These are phyloP conservation scores for Tricladium varicosporioides DNA, from an alignment of 2,329 filamentous ascomycete species.

Conservation along the genomic window DNA sequence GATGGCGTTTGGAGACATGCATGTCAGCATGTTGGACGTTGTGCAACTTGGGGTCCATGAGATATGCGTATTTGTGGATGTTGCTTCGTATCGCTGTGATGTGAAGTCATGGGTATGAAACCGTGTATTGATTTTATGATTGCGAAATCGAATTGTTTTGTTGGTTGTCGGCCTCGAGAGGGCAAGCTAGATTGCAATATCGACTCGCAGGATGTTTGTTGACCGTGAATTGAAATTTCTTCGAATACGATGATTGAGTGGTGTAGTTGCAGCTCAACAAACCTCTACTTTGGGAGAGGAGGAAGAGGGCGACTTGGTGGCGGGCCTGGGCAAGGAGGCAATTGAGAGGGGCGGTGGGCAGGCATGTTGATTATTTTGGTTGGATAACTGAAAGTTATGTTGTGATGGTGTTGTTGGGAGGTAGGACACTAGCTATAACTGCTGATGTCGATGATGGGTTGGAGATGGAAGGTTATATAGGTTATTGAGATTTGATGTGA, in stretches of 20 bases:
- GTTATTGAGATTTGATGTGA: too few species aligned
- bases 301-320: constrained; percentile 64
- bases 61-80: constrained; percentile 1
- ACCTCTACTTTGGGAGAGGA: constrained; percentile 57
- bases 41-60: constrained; percentile 6
- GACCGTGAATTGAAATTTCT: constrained; percentile 2
- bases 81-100: constrained; percentile 1
- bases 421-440: neutral
- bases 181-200: constrained; percentile 1
- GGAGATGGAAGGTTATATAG: constrained; percentile 11
- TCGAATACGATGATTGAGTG: neutral
- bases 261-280: neutral
- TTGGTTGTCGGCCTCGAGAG: constrained; percentile 1
- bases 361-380: constrained; percentile 43
- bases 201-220: constrained; percentile 1
- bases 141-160: constrained; percentile 2
- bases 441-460: neutral
- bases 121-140: constrained; percentile 1
- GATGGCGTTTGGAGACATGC: constrained; percentile 6
- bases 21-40: constrained; percentile 11
- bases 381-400: neutral
- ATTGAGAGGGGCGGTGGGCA: constrained; percentile 57
- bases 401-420: too few species aligned
- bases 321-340: constrained; percentile 65
- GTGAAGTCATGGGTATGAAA: constrained; percentile 3